Evolutionary conservation across 192 early-diverging fungal genomes (phyloP), one percentile per base, ranked within the genome.

Genomic region (Borealophlyctis nickersoniae): DNA sequence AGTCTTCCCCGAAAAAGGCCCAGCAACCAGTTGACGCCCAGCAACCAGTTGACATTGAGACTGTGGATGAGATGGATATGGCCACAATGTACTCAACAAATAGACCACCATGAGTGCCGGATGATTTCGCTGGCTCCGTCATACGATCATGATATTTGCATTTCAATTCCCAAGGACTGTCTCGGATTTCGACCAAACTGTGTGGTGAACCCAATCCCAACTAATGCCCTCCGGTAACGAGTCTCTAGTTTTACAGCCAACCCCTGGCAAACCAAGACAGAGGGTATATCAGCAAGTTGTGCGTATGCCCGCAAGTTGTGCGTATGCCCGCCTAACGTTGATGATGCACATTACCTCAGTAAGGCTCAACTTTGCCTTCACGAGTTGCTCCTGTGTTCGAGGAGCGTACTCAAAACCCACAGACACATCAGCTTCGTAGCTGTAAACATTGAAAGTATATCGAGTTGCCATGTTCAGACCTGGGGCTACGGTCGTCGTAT

Each of bases 381-480:
- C 52, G n/a, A 86, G 58, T 73, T 85, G 69, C 52, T 79, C 27
- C 70, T 76, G 66, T 64, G 77, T 70, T 68, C 62, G 58, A 75
- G 89, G 88, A 82, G 67, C 54, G 56, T 73, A 95, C 62, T 95
- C 94, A 1, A 91, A 72, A n/a, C 94, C 96, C 13, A 91, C 72
- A 0, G 86, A 82, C 27, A 98, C 72, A 75, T 98, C 94, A 28
- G 91, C 91, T 32, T 92, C 89, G 52, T 95, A 91, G 54, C 88
- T 90, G 70, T 93, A 96, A 9, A 91, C 82, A 53, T 94, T 96
- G 70, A 95, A 91, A 56, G 93, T 88, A 73, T 93, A 98, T 23
- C 91, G 81, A 1, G 91, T 88, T 33, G 92, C 83, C 53, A 93
- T 77, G 26, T 81, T 84, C 34, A 91, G 62, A 29, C 84, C 79